A percentile compares a stretch with the other conserved stretches of the same genome.
Evolutionary conservation across 2,329 filamentous ascomycete genomes (phyloP).

Genomic region (Cadophora malorum): DNA sequence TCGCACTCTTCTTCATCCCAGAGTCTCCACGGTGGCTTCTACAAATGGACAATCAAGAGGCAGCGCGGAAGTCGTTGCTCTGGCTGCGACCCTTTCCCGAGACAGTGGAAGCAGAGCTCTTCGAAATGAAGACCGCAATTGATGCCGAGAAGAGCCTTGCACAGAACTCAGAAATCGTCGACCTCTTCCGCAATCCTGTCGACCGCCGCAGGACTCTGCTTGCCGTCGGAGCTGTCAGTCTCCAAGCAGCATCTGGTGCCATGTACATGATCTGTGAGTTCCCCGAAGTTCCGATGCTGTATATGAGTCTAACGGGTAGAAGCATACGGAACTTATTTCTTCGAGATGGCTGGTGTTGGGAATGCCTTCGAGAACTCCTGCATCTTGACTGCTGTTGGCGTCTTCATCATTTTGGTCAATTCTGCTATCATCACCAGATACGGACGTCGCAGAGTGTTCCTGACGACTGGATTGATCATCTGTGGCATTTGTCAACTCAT

Average conservation of each 20-base stretch:
- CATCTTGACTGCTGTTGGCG: conserved; percentile 59
- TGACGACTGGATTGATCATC: conserved; percentile 56
- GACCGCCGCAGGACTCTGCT: conserved; percentile 58
- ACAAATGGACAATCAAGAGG: conserved; percentile 36
- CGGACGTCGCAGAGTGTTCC: conserved; percentile 60
- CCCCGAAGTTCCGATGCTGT: neutral
- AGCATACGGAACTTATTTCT: conserved; percentile 65
- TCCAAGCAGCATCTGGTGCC: conserved; percentile 59
- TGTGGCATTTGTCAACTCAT: conserved; percentile 62
- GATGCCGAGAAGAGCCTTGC: conserved; percentile 42
- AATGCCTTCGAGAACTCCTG: conserved; percentile 63
- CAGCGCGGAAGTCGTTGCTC: conserved; percentile 43
- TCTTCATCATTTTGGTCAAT: conserved; percentile 61
- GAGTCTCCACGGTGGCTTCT: conserved; percentile 44
- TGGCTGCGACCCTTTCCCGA: conserved; percentile 44
- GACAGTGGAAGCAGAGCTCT: conserved; percentile 43
- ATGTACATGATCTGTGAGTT: conserved; percentile 61
- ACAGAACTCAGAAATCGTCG: conserved; percentile 47
- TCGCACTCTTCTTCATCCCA: conserved; percentile 42
- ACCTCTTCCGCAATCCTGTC: conserved; percentile 58
- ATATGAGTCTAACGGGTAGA: conserved; percentile 24
- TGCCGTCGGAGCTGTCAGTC: conserved; percentile 54
- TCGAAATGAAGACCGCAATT: conserved; percentile 43
- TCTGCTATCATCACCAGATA: conserved; percentile 58
- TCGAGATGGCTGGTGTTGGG: conserved; percentile 62